Evolutionary conservation across 2,329 filamentous ascomycete genomes (phyloP), one percentile per base, ranked within the genome.

Genomic region (Nemania sp.): DNA sequence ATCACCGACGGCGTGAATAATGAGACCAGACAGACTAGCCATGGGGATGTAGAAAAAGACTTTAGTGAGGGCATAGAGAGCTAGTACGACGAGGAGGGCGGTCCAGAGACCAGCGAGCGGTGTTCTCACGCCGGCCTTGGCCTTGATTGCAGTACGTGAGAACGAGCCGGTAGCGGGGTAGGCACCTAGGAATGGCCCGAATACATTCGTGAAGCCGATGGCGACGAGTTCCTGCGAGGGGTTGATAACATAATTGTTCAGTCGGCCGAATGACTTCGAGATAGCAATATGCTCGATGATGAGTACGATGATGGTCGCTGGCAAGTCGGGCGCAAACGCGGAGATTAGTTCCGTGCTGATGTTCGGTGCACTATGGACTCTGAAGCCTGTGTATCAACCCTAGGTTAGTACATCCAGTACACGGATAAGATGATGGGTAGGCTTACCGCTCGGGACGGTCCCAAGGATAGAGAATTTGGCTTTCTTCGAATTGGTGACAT

Each of bases 81-180:
- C 93, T 11, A 97, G 84, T 1, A 97, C 84, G 8, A 97, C 93
- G 11, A 97, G 88, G 22, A 93, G 68, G 0, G 91, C 93, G 11
- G 93, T 97, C 69, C 97, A 93, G 54, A 95, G 87, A 84, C 93
- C 93, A 38, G 92, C 93, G 64, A 97, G 89, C 0, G 93, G 94
- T 4, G 93, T 97, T 49, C 93, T 90, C 1, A 97, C 93, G 77
- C 93, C 93, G 61, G 93, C 93, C 82, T 97, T 97, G n/a, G 93
- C 93, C 80, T 97, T 97, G 83, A 97, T 97, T 58, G 93, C 94
- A 24, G 93, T 97, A 69, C 93, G 89, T 7, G 92, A 95, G 84
- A 97, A 97, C 1, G 93, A 97, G 5, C 93, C 94, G 11, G 93
- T 97, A 0, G 93, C 92, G 3, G 93, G 93, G 74, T 97, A 97